Evolutionary conservation across 163 green algal species (phyloP), one percentile per base, ranked within the genome.

Genomic region (Scenedesmus sp.): DNA sequence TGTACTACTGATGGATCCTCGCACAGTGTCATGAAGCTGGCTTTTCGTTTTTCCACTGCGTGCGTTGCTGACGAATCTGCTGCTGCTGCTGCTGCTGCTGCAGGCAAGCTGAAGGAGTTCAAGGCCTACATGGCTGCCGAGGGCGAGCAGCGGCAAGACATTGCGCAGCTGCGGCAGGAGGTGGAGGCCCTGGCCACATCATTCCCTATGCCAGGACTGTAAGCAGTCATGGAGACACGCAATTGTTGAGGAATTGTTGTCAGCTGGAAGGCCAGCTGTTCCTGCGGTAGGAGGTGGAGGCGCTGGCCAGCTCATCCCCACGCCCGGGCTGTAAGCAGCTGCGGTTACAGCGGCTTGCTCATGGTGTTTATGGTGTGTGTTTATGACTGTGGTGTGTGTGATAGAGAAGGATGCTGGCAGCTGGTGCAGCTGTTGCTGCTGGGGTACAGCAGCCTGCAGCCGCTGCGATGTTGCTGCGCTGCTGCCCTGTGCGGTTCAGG

Each of bases 201-300:
- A 26, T 99, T 99, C 94, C 97, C 97, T 87, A 99, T 99, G 96
- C 98, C 98, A 56, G 98, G 98, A 12, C 26, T 98, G 77, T 98
- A 74, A 93, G 3, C n/a, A 9, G 26, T 82, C 74, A 2, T 54
- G n/a, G 26, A 82, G n/a, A 7, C 18, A 57, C 56, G 7, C 9
- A 23, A 81, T 4, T 54, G n/a, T 81, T 18, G 9, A 23, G 59
- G 9, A 64, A 64, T 64, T 64, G 59, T 64, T 64, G 59, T 10
- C 60, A 92, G 34, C 88, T 94, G 2, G 62, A 92, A 4, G 97
- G 97, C 57, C 90, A 99, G 15, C 46, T 92, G 64, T 70, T 91
- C 62, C 94, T 99, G 67, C 91, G 73, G 74, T 55, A 81, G 56
- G 96, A 99, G 82, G 98, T 99, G 12, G 93, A 99, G 91, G 94